Percentiles rank a stretch among this genome's conserved stretches.
Evolutionary conservation across 768 basidiomycete genomes (phyloP).

Genomic region (Serendipita vermifera): DNA sequence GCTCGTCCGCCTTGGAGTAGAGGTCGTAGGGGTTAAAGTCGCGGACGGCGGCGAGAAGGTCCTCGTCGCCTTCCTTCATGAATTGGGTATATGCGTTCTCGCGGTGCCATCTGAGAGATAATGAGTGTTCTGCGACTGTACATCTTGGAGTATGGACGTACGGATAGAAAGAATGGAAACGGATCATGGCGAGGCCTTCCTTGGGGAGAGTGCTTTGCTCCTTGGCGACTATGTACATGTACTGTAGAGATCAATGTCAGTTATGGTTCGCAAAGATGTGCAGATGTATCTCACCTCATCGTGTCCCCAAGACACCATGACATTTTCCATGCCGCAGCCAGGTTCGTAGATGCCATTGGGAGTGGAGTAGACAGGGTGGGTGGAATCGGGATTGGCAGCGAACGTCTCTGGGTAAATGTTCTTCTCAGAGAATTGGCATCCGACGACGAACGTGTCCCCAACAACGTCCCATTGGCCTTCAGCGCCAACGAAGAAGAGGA

Average conservation of each 20-base stretch:
- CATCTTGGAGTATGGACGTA: constrained; percentile 23
- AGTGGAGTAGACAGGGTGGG: constrained; percentile 54
- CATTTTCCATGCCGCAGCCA: constrained; percentile 70
- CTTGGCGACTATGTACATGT: constrained; percentile 72
- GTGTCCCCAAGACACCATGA: constrained; percentile 85
- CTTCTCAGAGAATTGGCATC: constrained; percentile 74
- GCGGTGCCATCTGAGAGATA: constrained; percentile 58
- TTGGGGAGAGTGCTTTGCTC: constrained; percentile 68
- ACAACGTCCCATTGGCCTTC: constrained; percentile 94
- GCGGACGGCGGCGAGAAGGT: constrained; percentile 55
- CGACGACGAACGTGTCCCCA: constrained; percentile 73
- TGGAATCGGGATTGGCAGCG: constrained; percentile 52
- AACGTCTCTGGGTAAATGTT: constrained; percentile 74
- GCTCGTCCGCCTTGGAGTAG: constrained; percentile 76
- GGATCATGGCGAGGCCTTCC: constrained; percentile 81
- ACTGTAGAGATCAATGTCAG: constrained; percentile 31
- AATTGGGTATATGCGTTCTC: constrained; percentile 76
- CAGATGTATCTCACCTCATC: constrained; percentile 54
- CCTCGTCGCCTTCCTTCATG: constrained; percentile 40
- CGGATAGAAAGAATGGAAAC: constrained; percentile 92
- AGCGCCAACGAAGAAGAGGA: constrained; percentile 70
- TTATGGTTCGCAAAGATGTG: constrained; percentile 2
- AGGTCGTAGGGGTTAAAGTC: constrained; percentile 93
- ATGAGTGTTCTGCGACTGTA: not conserved
- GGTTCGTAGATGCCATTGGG: constrained; percentile 64